Percentiles rank a stretch among this genome's conserved stretches.
Evolutionary conservation across 345 rosid genomes (phyloP).

Genomic region (Populus davidiana): DNA sequence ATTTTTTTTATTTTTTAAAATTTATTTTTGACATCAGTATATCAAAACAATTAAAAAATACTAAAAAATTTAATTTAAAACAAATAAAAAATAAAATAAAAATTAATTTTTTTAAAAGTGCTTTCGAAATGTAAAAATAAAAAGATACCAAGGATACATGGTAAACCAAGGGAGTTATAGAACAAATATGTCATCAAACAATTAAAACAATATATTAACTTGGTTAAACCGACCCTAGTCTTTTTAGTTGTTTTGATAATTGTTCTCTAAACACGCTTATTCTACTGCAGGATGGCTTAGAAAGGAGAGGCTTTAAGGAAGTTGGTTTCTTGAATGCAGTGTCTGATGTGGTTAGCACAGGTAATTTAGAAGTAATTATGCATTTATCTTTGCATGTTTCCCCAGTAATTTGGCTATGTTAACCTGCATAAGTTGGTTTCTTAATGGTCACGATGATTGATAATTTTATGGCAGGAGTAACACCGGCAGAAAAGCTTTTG

Average conservation of each 20-base stretch:
- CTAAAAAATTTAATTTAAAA: too few relatives aligned
- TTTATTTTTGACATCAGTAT: too few relatives aligned
- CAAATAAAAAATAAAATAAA: too few relatives aligned
- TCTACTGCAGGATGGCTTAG: conserved; percentile 75
- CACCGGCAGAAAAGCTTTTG: conserved; percentile 85
- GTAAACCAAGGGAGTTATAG: too few relatives aligned
- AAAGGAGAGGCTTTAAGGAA: conserved; percentile 94
- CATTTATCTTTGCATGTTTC: not conserved
- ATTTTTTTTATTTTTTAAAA: too few relatives aligned
- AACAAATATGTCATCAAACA: too few relatives aligned
- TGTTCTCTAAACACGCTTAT: not conserved
- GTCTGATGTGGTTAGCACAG: conserved; percentile 83
- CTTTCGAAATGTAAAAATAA: too few relatives aligned
- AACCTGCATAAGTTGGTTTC: not conserved
- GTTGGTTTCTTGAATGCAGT: conserved; percentile 80
- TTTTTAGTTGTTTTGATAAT: conserved; percentile 4
- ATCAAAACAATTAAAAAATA: too few relatives aligned
- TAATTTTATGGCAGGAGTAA: conserved; percentile 51
- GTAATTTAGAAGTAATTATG: conserved; percentile 27
- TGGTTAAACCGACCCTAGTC: not conserved
- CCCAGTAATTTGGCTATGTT: not conserved
- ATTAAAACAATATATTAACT: too few relatives aligned
- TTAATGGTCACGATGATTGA: not conserved
- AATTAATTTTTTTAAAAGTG: too few relatives aligned
- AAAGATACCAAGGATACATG: too few relatives aligned